Evolutionary conservation across 2,329 filamentous ascomycete species (phyloP).

Genomic region (Pseudocercospora cruenta): DNA sequence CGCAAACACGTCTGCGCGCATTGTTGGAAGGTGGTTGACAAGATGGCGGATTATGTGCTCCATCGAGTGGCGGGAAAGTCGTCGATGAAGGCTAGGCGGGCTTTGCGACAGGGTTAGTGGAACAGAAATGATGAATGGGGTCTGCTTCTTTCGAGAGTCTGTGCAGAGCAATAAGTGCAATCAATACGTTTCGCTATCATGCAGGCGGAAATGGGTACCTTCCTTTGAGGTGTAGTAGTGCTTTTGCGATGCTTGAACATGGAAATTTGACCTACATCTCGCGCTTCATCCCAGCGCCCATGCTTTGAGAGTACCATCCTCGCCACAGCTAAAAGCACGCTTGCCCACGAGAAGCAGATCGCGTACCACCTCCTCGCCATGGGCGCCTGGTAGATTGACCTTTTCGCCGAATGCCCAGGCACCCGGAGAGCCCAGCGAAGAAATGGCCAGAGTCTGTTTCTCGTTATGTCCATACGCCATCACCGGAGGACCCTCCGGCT

Average conservation of each 20-base stretch:
- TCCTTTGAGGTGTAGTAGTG: background rate
- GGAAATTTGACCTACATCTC: background rate
- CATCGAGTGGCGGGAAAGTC: background rate
- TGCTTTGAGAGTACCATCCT: constrained; percentile 51
- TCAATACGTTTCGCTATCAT: background rate
- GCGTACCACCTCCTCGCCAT: constrained; percentile 54
- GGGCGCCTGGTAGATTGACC: constrained; percentile 45
- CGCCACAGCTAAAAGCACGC: constrained; percentile 50
- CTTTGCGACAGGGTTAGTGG: background rate
- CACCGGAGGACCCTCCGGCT: constrained; percentile 32
- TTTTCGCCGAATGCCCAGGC: constrained; percentile 35
- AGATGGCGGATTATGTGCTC: background rate
- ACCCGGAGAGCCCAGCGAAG: constrained; percentile 30
- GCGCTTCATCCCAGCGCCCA: constrained; percentile 40
- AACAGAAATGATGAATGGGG: background rate
- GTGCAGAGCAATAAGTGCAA: background rate
- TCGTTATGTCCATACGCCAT: constrained; percentile 38
- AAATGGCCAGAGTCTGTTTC: constrained; percentile 34
- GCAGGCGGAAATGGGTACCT: background rate
- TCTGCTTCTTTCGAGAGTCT: background rate
- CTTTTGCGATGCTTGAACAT: background rate
- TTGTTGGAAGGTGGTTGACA: background rate
- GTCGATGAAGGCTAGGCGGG: background rate
- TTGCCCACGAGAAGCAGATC: constrained; percentile 47
- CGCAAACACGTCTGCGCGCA: background rate